Evolutionary conservation across 306 rosid species (phyloP).

Genomic region (Citrullus colocynthis): DNA sequence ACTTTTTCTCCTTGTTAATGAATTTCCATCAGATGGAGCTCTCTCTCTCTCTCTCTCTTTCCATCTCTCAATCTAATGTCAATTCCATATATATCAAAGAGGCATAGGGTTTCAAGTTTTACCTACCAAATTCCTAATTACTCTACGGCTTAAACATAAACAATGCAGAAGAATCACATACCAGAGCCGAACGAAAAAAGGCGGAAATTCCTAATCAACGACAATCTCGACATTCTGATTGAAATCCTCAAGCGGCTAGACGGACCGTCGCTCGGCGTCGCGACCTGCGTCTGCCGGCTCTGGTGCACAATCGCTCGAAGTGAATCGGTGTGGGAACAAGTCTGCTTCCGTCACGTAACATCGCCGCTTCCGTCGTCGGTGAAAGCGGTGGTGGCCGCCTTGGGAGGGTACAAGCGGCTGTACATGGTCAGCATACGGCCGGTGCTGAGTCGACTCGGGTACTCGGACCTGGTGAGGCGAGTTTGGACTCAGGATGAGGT

Average conservation of each 20-base stretch:
- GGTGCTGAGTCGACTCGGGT: slow-evolving; percentile 82
- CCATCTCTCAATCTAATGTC: neutral
- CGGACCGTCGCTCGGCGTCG: slow-evolving; percentile 74
- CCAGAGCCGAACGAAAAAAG: slow-evolving; percentile 24
- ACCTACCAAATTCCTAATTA: neutral
- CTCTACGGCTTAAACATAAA: neutral
- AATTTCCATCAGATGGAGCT: neutral
- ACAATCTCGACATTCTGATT: slow-evolving; percentile 74
- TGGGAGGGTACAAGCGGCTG: slow-evolving; percentile 82
- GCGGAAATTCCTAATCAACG: slow-evolving; percentile 61
- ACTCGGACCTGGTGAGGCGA: slow-evolving; percentile 43
- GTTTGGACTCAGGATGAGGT: slow-evolving; percentile 73
- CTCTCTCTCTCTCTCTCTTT: slow-evolving; percentile 12
- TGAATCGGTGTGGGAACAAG: slow-evolving; percentile 87
- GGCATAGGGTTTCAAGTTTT: neutral
- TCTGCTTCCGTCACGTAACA: slow-evolving; percentile 73
- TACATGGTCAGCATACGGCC: slow-evolving; percentile 85
- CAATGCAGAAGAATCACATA: slow-evolving; percentile 14
- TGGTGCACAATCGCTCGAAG: slow-evolving; percentile 59
- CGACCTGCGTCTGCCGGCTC: slow-evolving; percentile 81
- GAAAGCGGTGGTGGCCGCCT: slow-evolving; percentile 53
- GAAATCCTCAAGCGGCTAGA: slow-evolving; percentile 90
- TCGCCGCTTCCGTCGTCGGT: slow-evolving; percentile 43
- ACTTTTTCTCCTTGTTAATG: slow-evolving; percentile 11
- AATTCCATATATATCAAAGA: neutral